phyloP scores from a whole-genome alignment of 495 filamentous ascomycete species.

The Aspergillus sparsus region DNA sequence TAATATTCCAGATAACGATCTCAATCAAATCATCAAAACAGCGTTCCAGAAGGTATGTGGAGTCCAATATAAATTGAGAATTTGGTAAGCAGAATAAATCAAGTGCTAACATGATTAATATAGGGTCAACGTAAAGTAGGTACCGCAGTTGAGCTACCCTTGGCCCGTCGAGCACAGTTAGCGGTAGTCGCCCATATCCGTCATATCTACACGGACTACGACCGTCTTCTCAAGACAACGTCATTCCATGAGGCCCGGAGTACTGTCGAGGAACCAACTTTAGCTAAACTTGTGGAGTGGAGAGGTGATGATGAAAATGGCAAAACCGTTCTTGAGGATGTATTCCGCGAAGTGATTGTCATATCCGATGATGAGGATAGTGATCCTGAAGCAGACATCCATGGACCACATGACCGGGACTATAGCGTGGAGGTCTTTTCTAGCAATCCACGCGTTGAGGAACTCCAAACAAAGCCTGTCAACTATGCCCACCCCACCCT shows the following conservation, averaged over 20 bases:
- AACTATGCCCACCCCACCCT: constrained; percentile 22
- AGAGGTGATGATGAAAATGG: constrained; percentile 81
- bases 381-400: constrained; percentile 46
- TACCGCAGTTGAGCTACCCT: constrained; percentile 60
- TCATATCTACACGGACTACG: constrained; percentile 84
- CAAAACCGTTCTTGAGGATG: constrained; percentile 72
- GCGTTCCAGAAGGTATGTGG: constrained; percentile 78
- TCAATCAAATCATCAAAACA: constrained; percentile 73
- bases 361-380: constrained; percentile 79
- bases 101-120: constrained; percentile 19
- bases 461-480: constrained; percentile 37
- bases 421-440: constrained; percentile 44
- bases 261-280: constrained; percentile 66
- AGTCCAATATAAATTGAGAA: constrained; percentile 10
- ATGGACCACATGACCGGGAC: constrained; percentile 28
- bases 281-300: constrained; percentile 80
- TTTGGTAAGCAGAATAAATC: neutral
- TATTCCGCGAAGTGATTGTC: constrained; percentile 77
- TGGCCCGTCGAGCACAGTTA: constrained; percentile 76
- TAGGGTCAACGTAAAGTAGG: constrained; percentile 66
- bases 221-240: constrained; percentile 66
- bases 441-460: constrained; percentile 35
- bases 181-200: constrained; percentile 85
- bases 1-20: constrained; percentile 75
- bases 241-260: constrained; percentile 69